Base-by-base conservation (phyloP, 176 grass and related monocot species). In the Tuctoria greenei region DNA sequence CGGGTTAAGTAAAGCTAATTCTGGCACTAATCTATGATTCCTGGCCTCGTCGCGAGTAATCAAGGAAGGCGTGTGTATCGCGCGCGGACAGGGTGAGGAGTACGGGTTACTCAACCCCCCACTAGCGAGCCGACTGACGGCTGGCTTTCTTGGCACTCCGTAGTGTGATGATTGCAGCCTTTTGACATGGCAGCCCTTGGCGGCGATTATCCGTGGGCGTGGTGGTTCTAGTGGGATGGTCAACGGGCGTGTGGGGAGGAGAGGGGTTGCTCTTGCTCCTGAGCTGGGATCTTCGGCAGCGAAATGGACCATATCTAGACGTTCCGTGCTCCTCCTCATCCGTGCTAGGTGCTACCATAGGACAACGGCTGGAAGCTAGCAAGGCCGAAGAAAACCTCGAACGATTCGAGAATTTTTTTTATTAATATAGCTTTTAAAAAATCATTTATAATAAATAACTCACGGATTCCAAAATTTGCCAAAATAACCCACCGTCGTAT, bases 101-200 rank as follows among this genome's bases (percentile, higher is more conserved):
- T 78, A 60, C 23, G 36, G 24, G 67, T 43, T 73, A 68, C 67
- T 67, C 74, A 79, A 87, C 35, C 25, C 15, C 73, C 61, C 80
- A 87, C 69, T 83, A 78, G 21, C 46, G 37, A 38, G 35, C 73
- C 27, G 43, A 73, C 80, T n/a, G 26, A 47, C 50, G 27, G 17
- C 69, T 31, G 26, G 61, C 86, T 74, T 83, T 74, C 52, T 37
- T 8, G 26, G 85, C 85, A 63, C 80, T 83, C 44, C 62, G 23
- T 51, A 54, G 54, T 35, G 75, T 21, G 6, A 88, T 88, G 56
- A 88, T 88, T 88, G 45, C 51, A 6, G 44, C 27, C 44, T 79
- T 79, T 88, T 61, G 80, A 69, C 62, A 69, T 26, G 62, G 38
- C 61, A 71, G 38, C 67, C 61, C 74, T 79, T 61, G 80, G 26